These are phyloP conservation scores for Neohortaea acidophila DNA, from an alignment of 495 filamentous ascomycete species.

Conservation along the genomic window DNA sequence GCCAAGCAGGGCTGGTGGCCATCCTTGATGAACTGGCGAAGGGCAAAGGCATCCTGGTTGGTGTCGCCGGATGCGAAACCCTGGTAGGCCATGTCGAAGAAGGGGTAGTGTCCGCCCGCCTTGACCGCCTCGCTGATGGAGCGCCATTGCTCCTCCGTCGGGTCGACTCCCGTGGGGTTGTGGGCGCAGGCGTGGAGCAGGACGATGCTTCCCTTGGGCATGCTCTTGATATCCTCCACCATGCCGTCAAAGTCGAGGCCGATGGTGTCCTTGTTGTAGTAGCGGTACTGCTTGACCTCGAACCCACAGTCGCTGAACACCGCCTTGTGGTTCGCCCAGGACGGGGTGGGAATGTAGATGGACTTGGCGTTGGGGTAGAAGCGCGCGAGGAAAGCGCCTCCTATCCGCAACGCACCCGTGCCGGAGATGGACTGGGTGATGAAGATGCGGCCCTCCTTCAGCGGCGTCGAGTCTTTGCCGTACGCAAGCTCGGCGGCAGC, in stretches of 20 bases:
- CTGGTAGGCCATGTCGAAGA: conserved; percentile 99
- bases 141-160: conserved; percentile 82
- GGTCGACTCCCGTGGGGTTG: conserved; percentile 97
- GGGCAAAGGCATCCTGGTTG: conserved; percentile 79
- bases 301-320: conserved; percentile 90
- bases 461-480: conserved; percentile 55
- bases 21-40: conserved; percentile 80
- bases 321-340: conserved; percentile 96
- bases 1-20: conserved; percentile 79
- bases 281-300: conserved; percentile 82
- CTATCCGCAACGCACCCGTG: conserved; percentile 87
- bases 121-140: conserved; percentile 82
- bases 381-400: conserved; percentile 77
- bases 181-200: conserved; percentile 94
- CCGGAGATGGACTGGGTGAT: conserved; percentile 98
- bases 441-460: conserved; percentile 65
- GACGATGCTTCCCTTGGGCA: conserved; percentile 74
- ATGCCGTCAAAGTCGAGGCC: conserved; percentile 94
- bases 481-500: conserved; percentile 85
- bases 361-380: conserved; percentile 83
- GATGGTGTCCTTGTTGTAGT: conserved; percentile 98
- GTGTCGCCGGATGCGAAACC: conserved; percentile 91
- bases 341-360: conserved; percentile 88
- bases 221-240: conserved; percentile 76
- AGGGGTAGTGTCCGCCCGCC: conserved; percentile 76